Percentiles rank a stretch among this genome's conserved stretches.
Evolutionary conservation across 208 protist species (phyloP).

Genomic region (Entamoeba moshkovskii): DNA sequence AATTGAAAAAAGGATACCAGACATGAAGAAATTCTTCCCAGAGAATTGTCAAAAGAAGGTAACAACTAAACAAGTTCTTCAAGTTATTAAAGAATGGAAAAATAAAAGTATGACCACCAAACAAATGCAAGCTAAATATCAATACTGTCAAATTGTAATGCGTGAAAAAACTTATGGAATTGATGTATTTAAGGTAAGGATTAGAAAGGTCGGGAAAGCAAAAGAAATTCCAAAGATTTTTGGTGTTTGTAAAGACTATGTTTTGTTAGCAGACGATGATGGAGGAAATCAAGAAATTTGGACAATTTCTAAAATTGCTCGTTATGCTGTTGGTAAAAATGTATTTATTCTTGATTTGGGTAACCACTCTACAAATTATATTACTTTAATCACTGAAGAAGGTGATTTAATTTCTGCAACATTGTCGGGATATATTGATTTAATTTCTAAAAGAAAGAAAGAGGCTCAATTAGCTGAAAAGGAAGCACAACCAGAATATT

Average conservation of each 20-base stretch:
- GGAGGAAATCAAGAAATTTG: neutral
- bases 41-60: neutral
- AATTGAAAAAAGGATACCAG: neutral
- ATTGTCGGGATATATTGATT: neutral
- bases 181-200: neutral
- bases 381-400: neutral
- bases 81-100: neutral
- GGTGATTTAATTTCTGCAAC: neutral
- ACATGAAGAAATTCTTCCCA: neutral
- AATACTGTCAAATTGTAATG: neutral
- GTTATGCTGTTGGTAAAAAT: neutral
- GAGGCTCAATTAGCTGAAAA: neutral
- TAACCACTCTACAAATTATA: neutral
- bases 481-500: neutral
- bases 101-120: neutral
- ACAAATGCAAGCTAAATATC: neutral
- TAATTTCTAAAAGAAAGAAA: neutral
- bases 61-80: neutral
- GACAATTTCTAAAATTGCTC: neutral
- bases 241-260: neutral
- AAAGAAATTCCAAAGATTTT: conserved; percentile 7
- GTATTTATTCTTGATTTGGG: neutral
- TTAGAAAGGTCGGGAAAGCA: neutral
- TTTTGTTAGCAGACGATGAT: neutral
- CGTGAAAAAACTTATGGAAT: neutral